A percentile compares a stretch with the other conserved stretches of the same genome.
These are phyloP conservation scores for Solanum virginianum DNA, from an alignment of 257 asterid genomes.

Conservation along the genomic window DNA sequence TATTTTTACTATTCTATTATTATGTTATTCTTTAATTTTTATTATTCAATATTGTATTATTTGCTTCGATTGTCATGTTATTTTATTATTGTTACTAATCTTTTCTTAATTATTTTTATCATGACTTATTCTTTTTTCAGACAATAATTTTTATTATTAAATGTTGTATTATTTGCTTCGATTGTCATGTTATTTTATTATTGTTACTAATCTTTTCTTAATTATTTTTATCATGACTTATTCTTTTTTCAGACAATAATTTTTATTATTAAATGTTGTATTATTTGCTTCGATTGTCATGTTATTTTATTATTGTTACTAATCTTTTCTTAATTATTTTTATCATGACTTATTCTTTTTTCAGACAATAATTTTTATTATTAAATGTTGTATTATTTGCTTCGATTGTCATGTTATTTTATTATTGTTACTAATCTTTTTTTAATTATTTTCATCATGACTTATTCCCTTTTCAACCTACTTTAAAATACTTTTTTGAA, in stretches of 20 bases:
- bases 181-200: not conserved
- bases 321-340: not conserved
- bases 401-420: not conserved
- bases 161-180: not conserved
- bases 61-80: not conserved
- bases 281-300: not conserved
- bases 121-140: not conserved
- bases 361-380: not conserved
- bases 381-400: not conserved
- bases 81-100: not conserved
- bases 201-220: fast-evolving
- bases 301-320: not conserved
- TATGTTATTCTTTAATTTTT: no score
- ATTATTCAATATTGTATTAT: not conserved
- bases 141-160: not conserved
- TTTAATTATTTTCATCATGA: not conserved
- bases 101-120: not conserved
- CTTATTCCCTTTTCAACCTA: fast-evolving
- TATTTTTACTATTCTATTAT: not conserved
- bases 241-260: not conserved
- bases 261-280: not conserved
- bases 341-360: not conserved
- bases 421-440: fast-evolving
- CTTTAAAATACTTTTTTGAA: not conserved
- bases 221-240: not conserved